phyloP scores from a whole-genome alignment of 345 rosid species.

The Dipteronia sinensis region DNA sequence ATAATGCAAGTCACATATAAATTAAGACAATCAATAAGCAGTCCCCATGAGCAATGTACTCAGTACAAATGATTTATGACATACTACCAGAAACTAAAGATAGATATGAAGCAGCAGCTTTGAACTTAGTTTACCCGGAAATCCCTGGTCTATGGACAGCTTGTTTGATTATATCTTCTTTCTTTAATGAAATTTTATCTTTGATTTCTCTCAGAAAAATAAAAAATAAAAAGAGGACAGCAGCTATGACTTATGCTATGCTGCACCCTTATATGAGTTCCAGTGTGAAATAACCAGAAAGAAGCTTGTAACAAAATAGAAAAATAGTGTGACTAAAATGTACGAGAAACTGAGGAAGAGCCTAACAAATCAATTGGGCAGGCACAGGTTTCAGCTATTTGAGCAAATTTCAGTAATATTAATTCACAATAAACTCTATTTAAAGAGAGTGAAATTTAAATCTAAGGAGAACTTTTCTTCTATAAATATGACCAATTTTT shows the following conservation, averaged over 20 bases:
- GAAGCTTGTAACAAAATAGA: neutral
- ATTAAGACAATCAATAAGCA: neutral
- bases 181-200: neutral
- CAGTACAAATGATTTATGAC: neutral
- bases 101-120: neutral
- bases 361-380: neutral
- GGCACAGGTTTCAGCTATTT: neutral
- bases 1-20: neutral
- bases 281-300: neutral
- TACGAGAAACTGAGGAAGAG: neutral
- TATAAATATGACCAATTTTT: neutral
- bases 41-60: neutral
- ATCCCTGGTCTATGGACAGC: neutral
- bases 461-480: neutral
- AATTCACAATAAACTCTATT: neutral
- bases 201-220: neutral
- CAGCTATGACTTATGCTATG: neutral
- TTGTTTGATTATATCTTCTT: neutral
- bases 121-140: neutral
- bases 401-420: neutral
- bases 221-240: neutral
- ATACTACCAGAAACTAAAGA: neutral
- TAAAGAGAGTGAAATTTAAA: neutral
- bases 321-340: neutral
- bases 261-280: neutral